Conservation (phyloP, 2,329 filamentous ascomycete genomes). For the Geosmithia flava region DNA sequence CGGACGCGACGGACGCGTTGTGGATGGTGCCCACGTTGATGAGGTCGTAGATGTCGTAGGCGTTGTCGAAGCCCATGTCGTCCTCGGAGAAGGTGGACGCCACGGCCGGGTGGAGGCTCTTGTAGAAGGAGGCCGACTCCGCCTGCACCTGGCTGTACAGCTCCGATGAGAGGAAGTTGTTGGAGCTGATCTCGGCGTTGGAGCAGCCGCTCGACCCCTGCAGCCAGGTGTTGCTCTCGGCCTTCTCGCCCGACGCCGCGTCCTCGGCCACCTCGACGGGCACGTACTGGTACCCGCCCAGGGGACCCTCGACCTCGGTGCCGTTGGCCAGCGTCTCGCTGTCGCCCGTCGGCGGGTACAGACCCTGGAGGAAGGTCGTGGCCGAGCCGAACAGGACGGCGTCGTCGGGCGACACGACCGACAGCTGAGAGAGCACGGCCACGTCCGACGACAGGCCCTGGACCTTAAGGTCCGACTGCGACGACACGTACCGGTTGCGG, state of each 20-base stretch:
- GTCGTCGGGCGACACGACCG: conserved; percentile 64
- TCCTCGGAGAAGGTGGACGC: conserved; percentile 24
- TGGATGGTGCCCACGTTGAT: conserved; percentile 49
- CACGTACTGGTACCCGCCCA: conserved; percentile 76
- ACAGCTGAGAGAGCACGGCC: conserved; percentile 59
- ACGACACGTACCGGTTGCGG: conserved; percentile 60
- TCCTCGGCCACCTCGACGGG: conserved; percentile 52
- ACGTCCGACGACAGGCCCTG: conserved; percentile 51
- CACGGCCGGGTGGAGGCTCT: conserved; percentile 34
- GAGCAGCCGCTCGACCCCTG: conserved; percentile 45
- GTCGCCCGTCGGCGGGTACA: conserved; percentile 66
- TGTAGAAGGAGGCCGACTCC: conserved; percentile 48
- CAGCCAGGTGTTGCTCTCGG: conserved; percentile 45
- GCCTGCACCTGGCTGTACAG: conserved; percentile 31
- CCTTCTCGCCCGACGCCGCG: conserved; percentile 39
- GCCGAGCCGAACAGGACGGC: conserved; percentile 72
- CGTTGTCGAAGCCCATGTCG: conserved; percentile 43
- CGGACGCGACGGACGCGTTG: conserved; percentile 45
- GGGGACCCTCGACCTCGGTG: conserved; percentile 49
- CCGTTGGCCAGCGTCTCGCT: conserved; percentile 60
- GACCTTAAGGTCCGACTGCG: conserved; percentile 47
- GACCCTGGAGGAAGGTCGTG: conserved; percentile 66
- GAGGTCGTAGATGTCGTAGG: conserved; percentile 40
- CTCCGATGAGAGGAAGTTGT: conserved; percentile 36
- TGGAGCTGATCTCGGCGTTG: conserved; percentile 40